These are phyloP conservation scores for Amphibolis antarctica DNA, from an alignment of 106 monocot genomes.

Conservation along the genomic window DNA sequence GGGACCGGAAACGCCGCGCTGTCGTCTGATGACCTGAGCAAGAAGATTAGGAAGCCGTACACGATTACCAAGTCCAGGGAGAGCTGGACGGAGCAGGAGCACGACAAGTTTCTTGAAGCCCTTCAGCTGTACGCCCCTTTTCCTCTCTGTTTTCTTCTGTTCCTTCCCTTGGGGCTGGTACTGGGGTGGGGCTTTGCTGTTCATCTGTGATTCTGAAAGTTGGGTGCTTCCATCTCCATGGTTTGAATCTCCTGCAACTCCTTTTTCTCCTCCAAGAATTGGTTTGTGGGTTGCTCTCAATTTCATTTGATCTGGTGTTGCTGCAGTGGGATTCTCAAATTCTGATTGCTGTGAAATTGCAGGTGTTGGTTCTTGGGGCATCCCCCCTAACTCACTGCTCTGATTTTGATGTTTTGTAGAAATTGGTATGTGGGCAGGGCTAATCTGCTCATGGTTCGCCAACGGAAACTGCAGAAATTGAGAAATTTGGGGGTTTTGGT, in stretches of 20 bases:
- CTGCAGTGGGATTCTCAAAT: too few species aligned
- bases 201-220: not conserved
- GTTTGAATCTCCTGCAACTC: not conserved
- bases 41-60: constrained; percentile 76
- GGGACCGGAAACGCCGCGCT: not conserved
- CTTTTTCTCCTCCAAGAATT: too few species aligned
- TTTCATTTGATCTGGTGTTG: too few species aligned
- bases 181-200: not conserved
- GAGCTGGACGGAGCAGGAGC: constrained; percentile 67
- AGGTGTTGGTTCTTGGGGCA: too few species aligned
- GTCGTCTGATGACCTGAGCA: constrained; percentile 26
- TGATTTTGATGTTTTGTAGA: too few species aligned
- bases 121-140: constrained; percentile 47
- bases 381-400: too few species aligned
- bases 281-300: too few species aligned
- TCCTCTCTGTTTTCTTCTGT: not conserved
- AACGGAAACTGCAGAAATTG: not conserved
- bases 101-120: constrained; percentile 51
- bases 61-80: constrained; percentile 61
- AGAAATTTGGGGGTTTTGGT: not conserved
- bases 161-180: not conserved
- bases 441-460: too few species aligned
- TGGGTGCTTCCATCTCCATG: not conserved
- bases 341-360: too few species aligned
- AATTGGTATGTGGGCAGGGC: too few species aligned